Evolutionary conservation across 192 early-diverging fungal species (phyloP), one percentile per base, ranked within the genome.

Genomic region (Backusella sp.): DNA sequence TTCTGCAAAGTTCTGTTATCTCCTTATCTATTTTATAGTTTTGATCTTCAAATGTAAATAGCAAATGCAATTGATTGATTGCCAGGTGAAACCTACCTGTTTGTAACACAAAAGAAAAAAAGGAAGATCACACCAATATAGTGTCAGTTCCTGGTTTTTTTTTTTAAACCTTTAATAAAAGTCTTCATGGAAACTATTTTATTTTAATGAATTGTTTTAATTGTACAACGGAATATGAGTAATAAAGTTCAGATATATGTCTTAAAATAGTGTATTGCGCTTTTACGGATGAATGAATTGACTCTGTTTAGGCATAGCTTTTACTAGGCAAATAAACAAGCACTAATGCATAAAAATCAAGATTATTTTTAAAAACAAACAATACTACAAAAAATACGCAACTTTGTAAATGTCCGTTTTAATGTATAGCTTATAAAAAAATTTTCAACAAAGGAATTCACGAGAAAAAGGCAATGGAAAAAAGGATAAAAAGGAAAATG

Each of bases 201-300:
- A 23, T 26, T 59, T 56, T 59, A 23, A 59, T 59, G 53, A 26
- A 59, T 59, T 59, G n/a, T 1, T 59, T 59, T 59, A 26, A 59
- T 59, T 59, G 53, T 59, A 59, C 53, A 59, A 59, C 53, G 9
- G 9, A 59, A 59, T 53, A 59, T 59, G 53, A 59, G 17, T 59
- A 59, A 59, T 59, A 59, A 11, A 59, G 53, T 59, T 59, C 2
- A 59, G 9, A 59, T 23, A 26, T 9, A 2, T 12, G 53, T 26
- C 21, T 59, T 11, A 59, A 59, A 59, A 49, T 44, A 49, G 46
- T 49, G 1, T 6, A 6, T 49, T 49, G 19, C 17, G 6, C 19
- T 49, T n/a, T 49, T 49, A 49, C 19, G 5, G n/a, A n/a, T 49
- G 19, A 49, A 19, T 49, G 6, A 49, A 49, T 49, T 49, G 46